Percentiles rank a stretch among this genome's conserved stretches.
Conservation (phyloP, 1,139 yeast genomes). For the Hemisphaericaspora xylanilytica region DNA sequence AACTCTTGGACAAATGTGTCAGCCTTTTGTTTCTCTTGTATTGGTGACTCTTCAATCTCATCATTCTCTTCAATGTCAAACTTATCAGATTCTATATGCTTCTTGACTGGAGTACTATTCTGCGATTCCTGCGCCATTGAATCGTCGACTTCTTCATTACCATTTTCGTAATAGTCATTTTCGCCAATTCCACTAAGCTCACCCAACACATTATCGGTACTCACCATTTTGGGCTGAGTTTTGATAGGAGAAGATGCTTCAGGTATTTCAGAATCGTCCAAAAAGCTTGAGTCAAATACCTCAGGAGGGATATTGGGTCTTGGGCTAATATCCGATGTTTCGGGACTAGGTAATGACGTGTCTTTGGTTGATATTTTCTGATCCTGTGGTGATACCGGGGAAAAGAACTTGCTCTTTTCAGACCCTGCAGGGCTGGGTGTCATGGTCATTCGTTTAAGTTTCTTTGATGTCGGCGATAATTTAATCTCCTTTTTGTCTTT, state of each 20-base stretch:
- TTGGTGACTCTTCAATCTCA: conserved; percentile 46
- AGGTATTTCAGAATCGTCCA: conserved; percentile 38
- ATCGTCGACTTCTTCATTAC: neutral
- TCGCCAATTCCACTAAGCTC: conserved; percentile 24
- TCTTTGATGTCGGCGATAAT: conserved; percentile 14
- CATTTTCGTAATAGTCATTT: conserved; percentile 9
- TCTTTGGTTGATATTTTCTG: neutral
- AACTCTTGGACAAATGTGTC: conserved; percentile 1
- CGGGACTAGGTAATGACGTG: conserved; percentile 20
- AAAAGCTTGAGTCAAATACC: conserved; percentile 20
- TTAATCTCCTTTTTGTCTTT: conserved; percentile 3
- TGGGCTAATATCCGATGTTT: conserved; percentile 13
- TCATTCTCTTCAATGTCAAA: conserved; percentile 27
- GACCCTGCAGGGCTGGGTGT: conserved; percentile 7
- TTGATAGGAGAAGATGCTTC: conserved; percentile 32
- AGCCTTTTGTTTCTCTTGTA: conserved; percentile 9
- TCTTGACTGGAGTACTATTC: neutral
- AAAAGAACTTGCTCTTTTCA: conserved; percentile 14
- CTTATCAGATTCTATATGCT: conserved; percentile 1
- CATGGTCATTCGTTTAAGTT: conserved; percentile 8
- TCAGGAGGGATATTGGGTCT: conserved; percentile 11
- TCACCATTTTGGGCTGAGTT: neutral
- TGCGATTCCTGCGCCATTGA: neutral
- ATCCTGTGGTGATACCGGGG: conserved; percentile 9
- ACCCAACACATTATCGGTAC: conserved; percentile 17